Evolutionary conservation across 1,284 basidiomycete species (phyloP), one percentile per base, ranked within the genome.

Genomic region (Cryptococcus floricola): DNA sequence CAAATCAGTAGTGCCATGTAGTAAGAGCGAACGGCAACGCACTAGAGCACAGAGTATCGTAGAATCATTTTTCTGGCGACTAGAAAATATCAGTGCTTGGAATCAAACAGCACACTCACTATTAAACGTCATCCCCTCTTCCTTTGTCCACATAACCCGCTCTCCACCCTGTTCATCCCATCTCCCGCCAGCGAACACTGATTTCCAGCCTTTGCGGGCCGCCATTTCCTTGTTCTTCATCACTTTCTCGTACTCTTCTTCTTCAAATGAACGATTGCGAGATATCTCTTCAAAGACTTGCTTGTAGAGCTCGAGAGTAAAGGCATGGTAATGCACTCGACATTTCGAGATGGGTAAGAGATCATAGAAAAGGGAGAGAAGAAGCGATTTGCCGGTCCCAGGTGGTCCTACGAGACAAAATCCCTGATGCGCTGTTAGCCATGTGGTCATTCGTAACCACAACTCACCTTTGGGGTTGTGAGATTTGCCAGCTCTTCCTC

Each of bases 281-380:
- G 69, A 62, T 59, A 73, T 62, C 57, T 76, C 75, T 4, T 56
- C 48, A 52, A 73, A 83, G 77, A 65, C 84, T 66, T 59, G 77
- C 52, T 83, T 82, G 72, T 88, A 88, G 9, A 88, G 79, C 46
- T 84, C 83, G 9, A 88, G 80, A 0, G 87, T 81, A 60, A 88
- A 83, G 57, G 85, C 80, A 69, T 82, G 84, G 73, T 87, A 87
- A 70, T 87, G 85, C 51, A 84, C 83, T 18, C 85, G 79, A 3
- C 81, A 77, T 70, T 88, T 87, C 2, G 77, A 79, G 0, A 83
- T 83, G 0, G 84, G 84, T 0, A 87, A 66, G 6, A 81, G 77
- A 39, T 82, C 77, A 69, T 82, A 85, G 80, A 87, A 87, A 27
- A 87, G 78, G 63, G 87, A 83, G 51, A 87, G 80, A 14, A 88